phyloP scores from a whole-genome alignment of 1,284 basidiomycete species.

The Grifola frondosa region DNA sequence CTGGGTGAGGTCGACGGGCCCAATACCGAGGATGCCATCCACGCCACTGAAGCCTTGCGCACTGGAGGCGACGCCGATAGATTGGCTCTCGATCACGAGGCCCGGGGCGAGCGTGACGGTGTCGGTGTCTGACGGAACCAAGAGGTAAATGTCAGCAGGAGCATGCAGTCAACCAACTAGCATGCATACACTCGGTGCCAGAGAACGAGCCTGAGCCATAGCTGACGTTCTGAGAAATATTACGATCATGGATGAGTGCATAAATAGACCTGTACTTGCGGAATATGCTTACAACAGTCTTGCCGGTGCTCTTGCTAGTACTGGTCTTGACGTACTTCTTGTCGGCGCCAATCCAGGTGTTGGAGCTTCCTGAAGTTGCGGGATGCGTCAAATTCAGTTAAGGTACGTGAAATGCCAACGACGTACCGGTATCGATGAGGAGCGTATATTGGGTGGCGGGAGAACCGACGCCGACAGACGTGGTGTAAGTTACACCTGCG shows the following conservation, averaged over 20 bases:
- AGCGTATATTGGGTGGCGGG: constrained; percentile 58
- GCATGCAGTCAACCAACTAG: not conserved
- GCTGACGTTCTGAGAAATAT: constrained; percentile 33
- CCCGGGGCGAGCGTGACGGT: constrained; percentile 41
- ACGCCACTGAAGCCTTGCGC: constrained; percentile 41
- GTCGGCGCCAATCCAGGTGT: constrained; percentile 55
- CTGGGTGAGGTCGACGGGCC: constrained; percentile 50
- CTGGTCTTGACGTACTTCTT: constrained; percentile 41
- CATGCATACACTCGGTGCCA: constrained; percentile 47
- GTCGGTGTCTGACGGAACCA: constrained; percentile 40
- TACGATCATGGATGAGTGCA: constrained; percentile 3
- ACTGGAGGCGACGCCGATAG: constrained; percentile 48
- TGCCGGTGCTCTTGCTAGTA: constrained; percentile 44
- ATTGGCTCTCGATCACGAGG: constrained; percentile 48
- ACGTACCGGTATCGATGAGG: constrained; percentile 53
- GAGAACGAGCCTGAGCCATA: constrained; percentile 54
- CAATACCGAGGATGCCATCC: constrained; percentile 59
- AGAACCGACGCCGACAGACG: constrained; percentile 54
- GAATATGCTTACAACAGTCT: constrained; percentile 37
- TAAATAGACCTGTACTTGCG: not conserved
- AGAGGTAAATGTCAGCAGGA: not conserved
- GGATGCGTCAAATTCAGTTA: not conserved
- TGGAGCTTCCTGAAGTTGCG: constrained; percentile 37
- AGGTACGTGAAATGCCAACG: not conserved
- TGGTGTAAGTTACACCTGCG: constrained; percentile 53